phyloP scores from a whole-genome alignment of 768 basidiomycete genomes.

The Tricholoma flavovirens region DNA sequence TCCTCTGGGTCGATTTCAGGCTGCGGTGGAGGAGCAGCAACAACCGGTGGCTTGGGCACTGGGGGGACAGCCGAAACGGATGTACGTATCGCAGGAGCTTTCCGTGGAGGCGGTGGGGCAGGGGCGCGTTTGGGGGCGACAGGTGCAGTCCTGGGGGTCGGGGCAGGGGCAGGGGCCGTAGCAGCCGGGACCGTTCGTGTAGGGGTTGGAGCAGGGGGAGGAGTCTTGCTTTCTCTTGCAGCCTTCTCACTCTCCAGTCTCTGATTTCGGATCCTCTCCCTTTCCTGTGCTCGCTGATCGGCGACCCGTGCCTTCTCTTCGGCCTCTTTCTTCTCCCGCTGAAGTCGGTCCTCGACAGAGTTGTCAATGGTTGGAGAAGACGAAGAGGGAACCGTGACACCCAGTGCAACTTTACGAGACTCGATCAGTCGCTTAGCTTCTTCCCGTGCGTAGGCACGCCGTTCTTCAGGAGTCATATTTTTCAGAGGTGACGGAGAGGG shows the following conservation, averaged over 20 bases:
- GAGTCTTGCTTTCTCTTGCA: constrained; percentile 36
- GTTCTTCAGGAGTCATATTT: constrained; percentile 82
- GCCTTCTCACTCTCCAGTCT: constrained; percentile 73
- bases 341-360: constrained; percentile 78
- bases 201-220: constrained; percentile 33
- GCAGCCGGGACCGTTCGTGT: constrained; percentile 37
- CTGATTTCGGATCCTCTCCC: constrained; percentile 67
- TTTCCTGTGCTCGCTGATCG: constrained; percentile 75
- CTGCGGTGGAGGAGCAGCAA: constrained; percentile 16
- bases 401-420: constrained; percentile 80
- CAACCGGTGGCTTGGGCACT: constrained; percentile 11
- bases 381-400: constrained; percentile 47
- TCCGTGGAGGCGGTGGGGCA: constrained; percentile 28
- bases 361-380: constrained; percentile 58
- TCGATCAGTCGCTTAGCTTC: constrained; percentile 80
- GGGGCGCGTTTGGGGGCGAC: constrained; percentile 29
- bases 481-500: constrained; percentile 60
- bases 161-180: constrained; percentile 37
- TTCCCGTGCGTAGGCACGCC: constrained; percentile 67
- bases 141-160: constrained; percentile 29
- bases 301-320: constrained; percentile 78
- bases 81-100: constrained; percentile 22
- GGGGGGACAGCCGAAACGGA: constrained; percentile 18
- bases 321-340: constrained; percentile 84
- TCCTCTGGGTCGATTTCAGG: constrained; percentile 76